Conservation (phyloP, 768 basidiomycete species). For the Termitomyces sp. region DNA sequence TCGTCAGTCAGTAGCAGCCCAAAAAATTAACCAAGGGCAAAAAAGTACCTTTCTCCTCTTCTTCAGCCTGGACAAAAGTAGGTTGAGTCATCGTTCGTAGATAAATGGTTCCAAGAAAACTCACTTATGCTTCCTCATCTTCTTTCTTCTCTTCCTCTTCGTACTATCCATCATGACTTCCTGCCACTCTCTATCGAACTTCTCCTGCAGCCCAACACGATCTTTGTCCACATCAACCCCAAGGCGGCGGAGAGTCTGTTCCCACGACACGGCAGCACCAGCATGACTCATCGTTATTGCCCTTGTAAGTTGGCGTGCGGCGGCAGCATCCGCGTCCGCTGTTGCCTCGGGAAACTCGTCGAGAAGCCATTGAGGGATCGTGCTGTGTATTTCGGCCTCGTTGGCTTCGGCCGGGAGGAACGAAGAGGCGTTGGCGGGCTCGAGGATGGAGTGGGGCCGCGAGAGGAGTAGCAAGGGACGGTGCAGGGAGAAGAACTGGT, state of each 20-base stretch:
- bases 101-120: slow-evolving; percentile 27
- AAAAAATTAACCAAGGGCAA: not conserved
- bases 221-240: slow-evolving; percentile 56
- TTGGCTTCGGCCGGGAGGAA: slow-evolving; percentile 14
- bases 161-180: slow-evolving; percentile 75
- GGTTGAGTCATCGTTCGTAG: slow-evolving; percentile 4
- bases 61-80: slow-evolving; percentile 58
- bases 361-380: slow-evolving; percentile 24
- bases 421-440: slow-evolving; percentile 27
- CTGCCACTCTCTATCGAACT: slow-evolving; percentile 57
- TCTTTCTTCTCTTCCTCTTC: slow-evolving; percentile 83
- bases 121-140: slow-evolving; percentile 98
- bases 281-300: slow-evolving; percentile 68
- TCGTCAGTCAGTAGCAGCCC: slow-evolving; percentile 23
- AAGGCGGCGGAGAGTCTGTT: slow-evolving; percentile 59
- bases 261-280: slow-evolving; percentile 65
- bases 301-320: slow-evolving; percentile 76
- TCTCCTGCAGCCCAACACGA: slow-evolving; percentile 49
- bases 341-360: slow-evolving; percentile 50
- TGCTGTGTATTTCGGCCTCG: slow-evolving; percentile 12
- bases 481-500: slow-evolving; percentile 83
- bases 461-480: slow-evolving; percentile 73
- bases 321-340: slow-evolving; percentile 74
- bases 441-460: slow-evolving; percentile 56
- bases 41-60: slow-evolving; percentile 80